A percentile compares a stretch with the other conserved stretches of the same genome.
phyloP scores from a whole-genome alignment of 495 filamentous ascomycete species.

The Cairneyella variabilis region DNA sequence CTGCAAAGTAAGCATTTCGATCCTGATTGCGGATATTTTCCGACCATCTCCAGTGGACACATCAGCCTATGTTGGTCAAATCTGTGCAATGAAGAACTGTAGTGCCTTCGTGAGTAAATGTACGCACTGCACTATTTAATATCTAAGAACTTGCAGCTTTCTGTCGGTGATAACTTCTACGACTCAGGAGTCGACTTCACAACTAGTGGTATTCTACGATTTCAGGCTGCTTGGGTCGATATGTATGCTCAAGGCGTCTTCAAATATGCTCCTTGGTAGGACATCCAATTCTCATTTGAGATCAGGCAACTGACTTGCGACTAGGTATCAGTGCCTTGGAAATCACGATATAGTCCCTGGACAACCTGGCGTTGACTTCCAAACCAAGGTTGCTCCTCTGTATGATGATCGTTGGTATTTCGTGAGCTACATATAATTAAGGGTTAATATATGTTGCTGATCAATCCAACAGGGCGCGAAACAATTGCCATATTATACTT shows the following conservation, averaged over 20 bases:
- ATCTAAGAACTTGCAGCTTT: background rate
- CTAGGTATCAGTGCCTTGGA: constrained; percentile 8
- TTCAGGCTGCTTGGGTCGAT: constrained; percentile 9
- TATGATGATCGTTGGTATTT: constrained; percentile 13
- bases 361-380: constrained; percentile 7
- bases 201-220: constrained; percentile 3
- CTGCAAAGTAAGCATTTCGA: background rate
- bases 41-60: background rate
- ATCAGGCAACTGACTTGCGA: background rate
- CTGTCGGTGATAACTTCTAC: constrained; percentile 12
- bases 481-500: constrained; percentile 8
- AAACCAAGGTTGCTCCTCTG: constrained; percentile 7
- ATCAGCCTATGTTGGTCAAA: constrained; percentile 7
- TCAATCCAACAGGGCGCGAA: background rate
- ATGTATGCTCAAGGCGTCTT: constrained; percentile 8
- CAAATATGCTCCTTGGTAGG: constrained; percentile 9
- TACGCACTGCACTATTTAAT: background rate
- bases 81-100: constrained; percentile 9
- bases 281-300: background rate
- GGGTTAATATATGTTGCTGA: background rate
- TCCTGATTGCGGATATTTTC: background rate
- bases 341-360: constrained; percentile 10
- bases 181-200: constrained; percentile 8
- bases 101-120: constrained; percentile 7
- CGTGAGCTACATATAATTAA: background rate